Conservation (phyloP, 208 protist species). For the Naegleria fowleri region DNA sequence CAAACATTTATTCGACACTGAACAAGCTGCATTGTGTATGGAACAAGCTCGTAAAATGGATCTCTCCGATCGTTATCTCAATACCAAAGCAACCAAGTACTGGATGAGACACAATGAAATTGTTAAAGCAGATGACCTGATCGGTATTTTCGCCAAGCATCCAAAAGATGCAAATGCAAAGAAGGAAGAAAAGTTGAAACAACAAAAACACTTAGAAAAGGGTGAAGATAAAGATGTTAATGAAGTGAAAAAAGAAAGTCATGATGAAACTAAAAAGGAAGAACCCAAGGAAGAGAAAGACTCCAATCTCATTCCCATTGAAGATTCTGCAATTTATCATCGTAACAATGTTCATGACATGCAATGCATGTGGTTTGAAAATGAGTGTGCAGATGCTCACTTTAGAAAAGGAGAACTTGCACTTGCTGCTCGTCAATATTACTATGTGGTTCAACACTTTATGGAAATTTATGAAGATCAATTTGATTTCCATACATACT, state of each 20-base stretch:
- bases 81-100: slow-evolving; percentile 84
- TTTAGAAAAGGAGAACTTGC: neutral
- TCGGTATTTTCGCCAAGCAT: slow-evolving; percentile 69
- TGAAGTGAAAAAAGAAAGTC: neutral
- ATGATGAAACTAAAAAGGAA: slow-evolving; percentile 62
- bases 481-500: slow-evolving; percentile 23
- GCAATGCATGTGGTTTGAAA: slow-evolving; percentile 93
- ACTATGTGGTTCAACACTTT: neutral
- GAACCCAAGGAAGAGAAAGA: neutral
- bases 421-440: neutral
- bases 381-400: slow-evolving; percentile 69
- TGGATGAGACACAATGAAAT: slow-evolving; percentile 73
- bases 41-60: slow-evolving; percentile 81
- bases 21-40: slow-evolving; percentile 59
- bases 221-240: slow-evolving; percentile 14
- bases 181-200: slow-evolving; percentile 6
- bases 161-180: neutral
- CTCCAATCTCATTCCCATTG: neutral
- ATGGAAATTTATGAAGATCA: slow-evolving; percentile 14
- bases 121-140: slow-evolving; percentile 64
- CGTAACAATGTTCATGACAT: slow-evolving; percentile 67
- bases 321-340: slow-evolving; percentile 30
- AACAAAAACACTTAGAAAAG: slow-evolving; percentile 36
- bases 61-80: slow-evolving; percentile 90
- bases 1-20: slow-evolving; percentile 28